Evolutionary conservation across 2,329 filamentous ascomycete genomes (phyloP).

Genomic region (Parastagonospora nodorum): DNA sequence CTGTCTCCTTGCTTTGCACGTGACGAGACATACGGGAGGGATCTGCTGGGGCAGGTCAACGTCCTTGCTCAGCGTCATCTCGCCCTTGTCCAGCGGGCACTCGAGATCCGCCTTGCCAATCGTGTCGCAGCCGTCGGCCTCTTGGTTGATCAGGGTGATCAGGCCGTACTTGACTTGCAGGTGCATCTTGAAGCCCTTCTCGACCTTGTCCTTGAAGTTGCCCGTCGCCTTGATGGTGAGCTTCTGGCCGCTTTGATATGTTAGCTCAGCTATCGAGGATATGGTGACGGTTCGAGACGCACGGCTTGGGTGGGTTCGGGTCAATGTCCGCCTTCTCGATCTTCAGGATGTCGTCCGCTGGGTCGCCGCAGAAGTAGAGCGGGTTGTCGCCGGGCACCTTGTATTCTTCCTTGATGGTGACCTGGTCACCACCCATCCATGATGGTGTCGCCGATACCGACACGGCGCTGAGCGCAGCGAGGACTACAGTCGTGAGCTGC

Average conservation of each 20-base stretch:
- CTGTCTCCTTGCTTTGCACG: not conserved
- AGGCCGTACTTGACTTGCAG: slow-evolving; percentile 92
- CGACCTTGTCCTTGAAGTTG: slow-evolving; percentile 72
- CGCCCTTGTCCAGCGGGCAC: slow-evolving; percentile 84
- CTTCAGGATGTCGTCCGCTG: slow-evolving; percentile 70
- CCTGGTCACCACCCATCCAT: slow-evolving; percentile 52
- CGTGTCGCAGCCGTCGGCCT: slow-evolving; percentile 86
- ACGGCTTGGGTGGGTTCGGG: slow-evolving; percentile 89
- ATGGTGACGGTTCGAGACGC: slow-evolving; percentile 48
- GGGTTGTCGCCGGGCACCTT: slow-evolving; percentile 86
- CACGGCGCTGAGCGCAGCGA: slow-evolving; percentile 51
- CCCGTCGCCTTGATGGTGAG: slow-evolving; percentile 81
- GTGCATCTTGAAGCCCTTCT: slow-evolving; percentile 78
- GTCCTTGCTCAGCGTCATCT: slow-evolving; percentile 74
- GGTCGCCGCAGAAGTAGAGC: slow-evolving; percentile 76
- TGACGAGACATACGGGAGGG: slow-evolving; percentile 71
- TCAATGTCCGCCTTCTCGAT: slow-evolving; percentile 80
- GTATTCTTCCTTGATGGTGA: slow-evolving; percentile 58
- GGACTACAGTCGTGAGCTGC: slow-evolving; percentile 45
- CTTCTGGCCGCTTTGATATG: slow-evolving; percentile 67
- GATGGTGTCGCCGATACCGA: slow-evolving; percentile 47
- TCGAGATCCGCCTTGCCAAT: slow-evolving; percentile 84
- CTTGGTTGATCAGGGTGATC: slow-evolving; percentile 83
- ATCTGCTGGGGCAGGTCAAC: slow-evolving; percentile 86
- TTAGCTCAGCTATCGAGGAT: slow-evolving; percentile 5